phyloP scores from a whole-genome alignment of 345 rosid species.

The Toxicodendron radicans region DNA sequence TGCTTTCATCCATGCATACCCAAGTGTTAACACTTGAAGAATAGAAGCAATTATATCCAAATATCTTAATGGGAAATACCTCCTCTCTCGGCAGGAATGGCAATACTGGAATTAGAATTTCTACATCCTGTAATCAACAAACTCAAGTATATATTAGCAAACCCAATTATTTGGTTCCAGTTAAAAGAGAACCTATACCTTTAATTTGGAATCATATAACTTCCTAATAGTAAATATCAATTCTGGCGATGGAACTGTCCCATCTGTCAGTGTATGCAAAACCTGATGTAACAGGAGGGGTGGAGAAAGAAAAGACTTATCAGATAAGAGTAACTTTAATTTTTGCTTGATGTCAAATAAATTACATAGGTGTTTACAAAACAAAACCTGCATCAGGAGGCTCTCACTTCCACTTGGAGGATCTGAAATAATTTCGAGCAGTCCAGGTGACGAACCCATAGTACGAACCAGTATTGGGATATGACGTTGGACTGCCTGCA shows the following conservation, averaged over 20 bases:
- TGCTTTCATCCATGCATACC: background rate
- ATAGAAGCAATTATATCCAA: background rate
- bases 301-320: slow-evolving; percentile 16
- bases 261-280: slow-evolving; percentile 82
- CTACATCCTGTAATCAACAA: slow-evolving; percentile 70
- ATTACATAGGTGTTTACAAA: slow-evolving; percentile 15
- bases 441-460: slow-evolving; percentile 89
- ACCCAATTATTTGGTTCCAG: slow-evolving; percentile 17
- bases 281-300: slow-evolving; percentile 53
- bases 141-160: slow-evolving; percentile 31
- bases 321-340: slow-evolving; percentile 14
- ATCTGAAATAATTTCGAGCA: slow-evolving; percentile 88
- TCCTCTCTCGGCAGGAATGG: slow-evolving; percentile 86
- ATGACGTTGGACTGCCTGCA: slow-evolving; percentile 90
- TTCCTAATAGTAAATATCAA: slow-evolving; percentile 71
- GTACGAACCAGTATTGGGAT: slow-evolving; percentile 94
- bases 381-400: slow-evolving; percentile 81
- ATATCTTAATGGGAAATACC: slow-evolving; percentile 42
- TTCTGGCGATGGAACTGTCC: slow-evolving; percentile 71
- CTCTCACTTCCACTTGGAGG: slow-evolving; percentile 86
- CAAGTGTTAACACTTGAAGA: background rate
- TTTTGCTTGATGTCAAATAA: slow-evolving; percentile 11
- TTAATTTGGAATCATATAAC: slow-evolving; percentile 81
- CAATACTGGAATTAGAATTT: slow-evolving; percentile 79
- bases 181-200: slow-evolving; percentile 47